Evolutionary conservation across 2,329 filamentous ascomycete species (phyloP).

Genomic region (Whalleya microplaca): DNA sequence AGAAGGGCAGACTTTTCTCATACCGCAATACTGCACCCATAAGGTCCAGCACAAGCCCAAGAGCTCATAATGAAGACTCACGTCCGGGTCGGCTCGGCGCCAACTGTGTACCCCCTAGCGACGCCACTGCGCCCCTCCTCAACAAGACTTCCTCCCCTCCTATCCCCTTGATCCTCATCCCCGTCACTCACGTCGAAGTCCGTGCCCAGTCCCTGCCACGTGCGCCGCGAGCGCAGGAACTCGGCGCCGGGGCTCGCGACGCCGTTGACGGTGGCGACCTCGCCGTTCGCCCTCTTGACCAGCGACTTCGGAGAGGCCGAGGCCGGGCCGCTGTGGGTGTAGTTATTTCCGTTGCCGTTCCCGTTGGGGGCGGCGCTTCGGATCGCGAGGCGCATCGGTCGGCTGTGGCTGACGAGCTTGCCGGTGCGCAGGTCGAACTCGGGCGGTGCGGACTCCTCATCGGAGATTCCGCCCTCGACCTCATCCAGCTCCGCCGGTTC

Average conservation of each 20-base stretch:
- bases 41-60: too few relatives aligned
- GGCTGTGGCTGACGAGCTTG: slow-evolving; percentile 75
- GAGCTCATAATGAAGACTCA: slow-evolving; percentile 17
- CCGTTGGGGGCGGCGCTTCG: slow-evolving; percentile 28
- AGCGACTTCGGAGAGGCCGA: slow-evolving; percentile 49
- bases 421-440: slow-evolving; percentile 93
- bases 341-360: slow-evolving; percentile 17
- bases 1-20: too few relatives aligned
- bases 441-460: slow-evolving; percentile 77
- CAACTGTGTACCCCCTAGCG: slow-evolving; percentile 84
- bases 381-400: slow-evolving; percentile 67
- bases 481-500: slow-evolving; percentile 27
- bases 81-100: slow-evolving; percentile 51
- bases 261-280: slow-evolving; percentile 81
- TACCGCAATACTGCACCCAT: too few relatives aligned
- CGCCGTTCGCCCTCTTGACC: slow-evolving; percentile 62
- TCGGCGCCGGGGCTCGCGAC: slow-evolving; percentile 91
- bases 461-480: slow-evolving; percentile 52
- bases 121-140: slow-evolving; percentile 88
- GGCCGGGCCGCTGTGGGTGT: slow-evolving; percentile 23
- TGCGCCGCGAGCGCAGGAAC: slow-evolving; percentile 78
- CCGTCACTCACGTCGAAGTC: slow-evolving; percentile 72
- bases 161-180: slow-evolving; percentile 51
- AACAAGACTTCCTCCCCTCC: slow-evolving; percentile 51
- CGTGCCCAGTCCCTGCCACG: slow-evolving; percentile 89